Evolutionary conservation across 208 protist species (phyloP).

Genomic region (Trypanosomatidae sp.): DNA sequence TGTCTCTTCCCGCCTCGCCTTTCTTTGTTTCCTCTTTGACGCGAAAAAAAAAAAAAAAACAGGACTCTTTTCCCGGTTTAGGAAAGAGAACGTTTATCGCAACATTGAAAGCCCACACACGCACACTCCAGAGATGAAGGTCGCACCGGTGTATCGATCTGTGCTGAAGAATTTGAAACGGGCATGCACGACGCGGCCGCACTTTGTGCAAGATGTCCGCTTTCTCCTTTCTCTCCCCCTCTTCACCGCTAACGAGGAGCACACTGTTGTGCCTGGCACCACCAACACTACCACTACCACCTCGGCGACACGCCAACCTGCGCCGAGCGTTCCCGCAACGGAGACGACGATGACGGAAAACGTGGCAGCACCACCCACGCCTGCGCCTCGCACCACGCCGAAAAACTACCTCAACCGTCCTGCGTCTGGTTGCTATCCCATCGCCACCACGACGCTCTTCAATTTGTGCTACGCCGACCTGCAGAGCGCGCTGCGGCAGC

Average conservation of each 20-base stretch:
- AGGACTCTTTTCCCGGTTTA: no score
- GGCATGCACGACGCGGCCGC: conserved; percentile 37
- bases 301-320: background rate
- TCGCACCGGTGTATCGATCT: conserved; percentile 51
- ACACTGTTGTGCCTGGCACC: no score
- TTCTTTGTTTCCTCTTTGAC: no score
- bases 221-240: conserved; percentile 76
- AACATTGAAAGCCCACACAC: no score
- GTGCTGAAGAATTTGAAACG: conserved; percentile 59
- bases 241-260: no score
- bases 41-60: no score
- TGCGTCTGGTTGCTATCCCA: conserved; percentile 28
- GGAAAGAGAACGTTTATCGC: no score
- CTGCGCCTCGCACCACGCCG: background rate
- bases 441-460: conserved; percentile 30
- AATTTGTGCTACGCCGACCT: conserved; percentile 34
- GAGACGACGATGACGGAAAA: no score
- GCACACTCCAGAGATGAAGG: conserved; percentile 40
- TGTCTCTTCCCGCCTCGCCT: no score
- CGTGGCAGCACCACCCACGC: background rate
- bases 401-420: conserved; percentile 22
- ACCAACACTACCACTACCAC: background rate
- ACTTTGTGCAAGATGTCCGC: conserved; percentile 78
- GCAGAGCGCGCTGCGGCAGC: conserved; percentile 9
- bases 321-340: no score